These are phyloP conservation scores for Physcomitrium patens DNA, from an alignment of 225 moss, liverwort and hornwort genomes.

Conservation along the genomic window DNA sequence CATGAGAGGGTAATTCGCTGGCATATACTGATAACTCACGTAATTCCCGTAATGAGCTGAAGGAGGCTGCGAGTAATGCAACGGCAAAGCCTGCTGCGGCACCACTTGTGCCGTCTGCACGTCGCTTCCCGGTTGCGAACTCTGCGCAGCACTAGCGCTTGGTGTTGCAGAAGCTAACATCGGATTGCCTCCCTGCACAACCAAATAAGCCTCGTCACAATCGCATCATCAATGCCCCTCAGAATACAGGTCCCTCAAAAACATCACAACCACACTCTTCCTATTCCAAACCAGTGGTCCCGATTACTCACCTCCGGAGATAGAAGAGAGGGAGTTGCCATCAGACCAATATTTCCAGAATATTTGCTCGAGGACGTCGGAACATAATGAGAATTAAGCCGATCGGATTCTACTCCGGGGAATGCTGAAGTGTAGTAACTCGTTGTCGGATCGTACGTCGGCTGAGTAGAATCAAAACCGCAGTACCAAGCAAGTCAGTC, in stretches of 20 bases:
- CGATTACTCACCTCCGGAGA: constrained; percentile 78
- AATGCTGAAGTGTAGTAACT: constrained; percentile 91
- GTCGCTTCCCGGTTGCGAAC: constrained; percentile 70
- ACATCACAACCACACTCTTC: too few species aligned
- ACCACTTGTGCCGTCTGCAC: constrained; percentile 66
- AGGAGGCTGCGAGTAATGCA: constrained; percentile 92
- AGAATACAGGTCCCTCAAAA: rapidly evolving
- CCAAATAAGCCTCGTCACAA: background rate
- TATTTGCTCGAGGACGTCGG: constrained; percentile 83
- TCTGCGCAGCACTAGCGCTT: constrained; percentile 46
- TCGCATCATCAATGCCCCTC: background rate
- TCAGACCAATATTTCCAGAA: constrained; percentile 77
- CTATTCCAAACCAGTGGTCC: background rate
- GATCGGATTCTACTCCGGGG: constrained; percentile 72
- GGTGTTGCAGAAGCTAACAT: constrained; percentile 57
- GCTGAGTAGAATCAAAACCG: constrained; percentile 16
- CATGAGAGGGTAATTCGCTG: constrained; percentile 75
- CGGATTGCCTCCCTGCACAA: constrained; percentile 48
- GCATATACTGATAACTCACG: constrained; percentile 85
- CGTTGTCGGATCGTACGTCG: constrained; percentile 52
- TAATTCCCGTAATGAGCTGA: constrained; percentile 68
- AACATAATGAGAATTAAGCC: constrained; percentile 76
- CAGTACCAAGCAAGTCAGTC: background rate
- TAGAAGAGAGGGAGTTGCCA: constrained; percentile 66
- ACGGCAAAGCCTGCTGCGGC: constrained; percentile 75